These are phyloP conservation scores for Xylariaceae sp. DNA, from an alignment of 2,329 filamentous ascomycete species.

Conservation along the genomic window DNA sequence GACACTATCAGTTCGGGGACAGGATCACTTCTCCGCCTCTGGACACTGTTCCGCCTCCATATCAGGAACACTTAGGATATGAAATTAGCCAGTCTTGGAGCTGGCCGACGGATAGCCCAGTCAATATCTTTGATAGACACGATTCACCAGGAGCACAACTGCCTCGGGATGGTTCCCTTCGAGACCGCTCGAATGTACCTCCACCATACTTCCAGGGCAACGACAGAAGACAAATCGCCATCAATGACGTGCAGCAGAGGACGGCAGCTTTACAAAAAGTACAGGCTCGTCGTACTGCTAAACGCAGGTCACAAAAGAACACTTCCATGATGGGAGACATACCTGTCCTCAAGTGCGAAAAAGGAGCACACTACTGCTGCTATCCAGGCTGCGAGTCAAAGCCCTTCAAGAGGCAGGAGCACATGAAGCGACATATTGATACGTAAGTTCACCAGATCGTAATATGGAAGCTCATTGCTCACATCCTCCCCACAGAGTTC, in stretches of 20 bases:
- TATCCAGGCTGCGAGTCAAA: conserved; percentile 37
- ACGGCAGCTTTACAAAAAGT: conserved; percentile 41
- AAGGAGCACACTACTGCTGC: conserved; percentile 38
- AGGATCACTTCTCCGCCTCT: conserved; percentile 20
- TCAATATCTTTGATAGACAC: conserved; percentile 18
- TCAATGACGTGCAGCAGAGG: conserved; percentile 42
- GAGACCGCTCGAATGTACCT: conserved; percentile 21
- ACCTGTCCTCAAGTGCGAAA: conserved; percentile 23
- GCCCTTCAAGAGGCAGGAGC: conserved; percentile 50
- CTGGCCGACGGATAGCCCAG: conserved; percentile 18
- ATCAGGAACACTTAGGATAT: conserved; percentile 12
- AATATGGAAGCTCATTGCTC: conserved; percentile 16
- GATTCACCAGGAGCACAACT: conserved; percentile 16
- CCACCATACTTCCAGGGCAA: conserved; percentile 23
- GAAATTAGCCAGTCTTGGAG: conserved; percentile 17
- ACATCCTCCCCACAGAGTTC: conserved; percentile 27
- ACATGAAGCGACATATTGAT: conserved; percentile 52
- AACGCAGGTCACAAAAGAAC: conserved; percentile 12
- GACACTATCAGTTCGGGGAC: conserved; percentile 19
- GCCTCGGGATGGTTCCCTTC: conserved; percentile 26
- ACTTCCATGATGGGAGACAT: conserved; percentile 9
- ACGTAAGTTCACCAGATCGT: conserved; percentile 35
- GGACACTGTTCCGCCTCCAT: conserved; percentile 17
- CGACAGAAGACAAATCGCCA: conserved; percentile 37
- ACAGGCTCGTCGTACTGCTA: conserved; percentile 22